A percentile compares a stretch with the other conserved stretches of the same genome.
Conservation (phyloP, 2,329 filamentous ascomycete genomes). For the Pseudogymnoascus sp. region DNA sequence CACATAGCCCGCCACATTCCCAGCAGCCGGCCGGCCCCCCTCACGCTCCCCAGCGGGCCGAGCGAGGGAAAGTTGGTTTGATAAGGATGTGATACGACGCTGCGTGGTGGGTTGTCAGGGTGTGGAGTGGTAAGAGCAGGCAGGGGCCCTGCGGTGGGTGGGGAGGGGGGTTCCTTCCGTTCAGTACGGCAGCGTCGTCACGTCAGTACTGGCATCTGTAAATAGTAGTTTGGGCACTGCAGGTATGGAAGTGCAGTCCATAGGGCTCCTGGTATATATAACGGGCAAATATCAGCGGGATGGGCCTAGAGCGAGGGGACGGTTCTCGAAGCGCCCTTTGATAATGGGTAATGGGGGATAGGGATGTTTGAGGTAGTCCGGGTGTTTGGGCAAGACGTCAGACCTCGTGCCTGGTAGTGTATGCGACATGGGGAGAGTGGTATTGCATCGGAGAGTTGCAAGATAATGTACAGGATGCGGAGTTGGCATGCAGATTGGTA, state of each 20-base stretch:
- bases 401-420: not conserved
- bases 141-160: not conserved
- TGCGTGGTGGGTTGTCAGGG: not conserved
- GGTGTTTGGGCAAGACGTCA: not conserved
- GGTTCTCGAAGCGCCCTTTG: not conserved
- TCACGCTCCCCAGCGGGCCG: not conserved
- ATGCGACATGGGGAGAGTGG: not conserved
- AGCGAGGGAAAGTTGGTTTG: not conserved
- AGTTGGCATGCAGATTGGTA: not conserved
- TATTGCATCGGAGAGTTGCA: not conserved
- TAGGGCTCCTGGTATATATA: not conserved
- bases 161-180: not conserved
- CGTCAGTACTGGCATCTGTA: not conserved
- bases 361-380: not conserved
- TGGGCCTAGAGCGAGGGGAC: not conserved
- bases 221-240: not conserved
- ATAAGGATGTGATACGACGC: not conserved
- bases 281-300: not conserved
- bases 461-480: not conserved
- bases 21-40: not conserved
- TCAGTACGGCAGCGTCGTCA: not conserved
- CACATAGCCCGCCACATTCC: not conserved
- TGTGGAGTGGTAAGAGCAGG: not conserved
- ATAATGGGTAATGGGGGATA: too few species aligned
- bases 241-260: not conserved